Evolutionary conservation across 2,329 filamentous ascomycete species (phyloP).

Genomic region (Epichloe glyceriae): DNA sequence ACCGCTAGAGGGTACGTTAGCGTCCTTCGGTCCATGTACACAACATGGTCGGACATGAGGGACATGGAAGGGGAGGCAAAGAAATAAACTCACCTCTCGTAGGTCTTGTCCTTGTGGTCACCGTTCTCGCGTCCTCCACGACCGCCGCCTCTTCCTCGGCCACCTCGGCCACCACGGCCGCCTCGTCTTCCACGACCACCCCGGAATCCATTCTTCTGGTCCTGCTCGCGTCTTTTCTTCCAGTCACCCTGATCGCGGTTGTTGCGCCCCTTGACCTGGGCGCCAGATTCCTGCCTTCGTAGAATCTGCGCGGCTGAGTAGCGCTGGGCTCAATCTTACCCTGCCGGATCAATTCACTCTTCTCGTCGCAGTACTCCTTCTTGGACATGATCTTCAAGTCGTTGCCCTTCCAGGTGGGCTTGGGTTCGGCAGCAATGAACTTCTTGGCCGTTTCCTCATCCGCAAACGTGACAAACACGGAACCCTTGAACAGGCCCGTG

Average conservation of each 20-base stretch:
- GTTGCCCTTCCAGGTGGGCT: conserved; percentile 72
- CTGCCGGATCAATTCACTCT: conserved; percentile 56
- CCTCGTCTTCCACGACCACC: conserved; percentile 32
- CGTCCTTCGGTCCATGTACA: not conserved
- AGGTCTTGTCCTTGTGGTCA: conserved; percentile 17
- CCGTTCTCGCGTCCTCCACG: conserved; percentile 18
- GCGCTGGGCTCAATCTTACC: conserved; percentile 53
- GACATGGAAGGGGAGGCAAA: not conserved
- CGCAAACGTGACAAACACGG: conserved; percentile 87
- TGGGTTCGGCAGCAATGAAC: conserved; percentile 68
- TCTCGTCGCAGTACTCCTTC: conserved; percentile 72
- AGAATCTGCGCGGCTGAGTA: conserved; percentile 30
- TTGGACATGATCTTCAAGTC: conserved; percentile 78
- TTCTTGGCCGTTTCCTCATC: conserved; percentile 64
- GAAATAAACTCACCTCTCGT: conserved; percentile 19
- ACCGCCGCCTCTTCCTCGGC: conserved; percentile 30
- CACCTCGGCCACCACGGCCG: conserved; percentile 27
- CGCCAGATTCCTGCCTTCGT: conserved; percentile 31
- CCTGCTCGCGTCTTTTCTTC: conserved; percentile 50
- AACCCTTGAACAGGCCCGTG: conserved; percentile 78
- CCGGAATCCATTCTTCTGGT: conserved; percentile 47
- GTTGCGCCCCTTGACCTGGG: conserved; percentile 17
- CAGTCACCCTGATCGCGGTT: conserved; percentile 42
- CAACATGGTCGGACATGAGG: not conserved
- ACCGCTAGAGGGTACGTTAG: conserved; percentile 11